Evolutionary conservation across 495 filamentous ascomycete species (phyloP), one percentile per base, ranked within the genome.

Genomic region (Chlorociboria aeruginascens): DNA sequence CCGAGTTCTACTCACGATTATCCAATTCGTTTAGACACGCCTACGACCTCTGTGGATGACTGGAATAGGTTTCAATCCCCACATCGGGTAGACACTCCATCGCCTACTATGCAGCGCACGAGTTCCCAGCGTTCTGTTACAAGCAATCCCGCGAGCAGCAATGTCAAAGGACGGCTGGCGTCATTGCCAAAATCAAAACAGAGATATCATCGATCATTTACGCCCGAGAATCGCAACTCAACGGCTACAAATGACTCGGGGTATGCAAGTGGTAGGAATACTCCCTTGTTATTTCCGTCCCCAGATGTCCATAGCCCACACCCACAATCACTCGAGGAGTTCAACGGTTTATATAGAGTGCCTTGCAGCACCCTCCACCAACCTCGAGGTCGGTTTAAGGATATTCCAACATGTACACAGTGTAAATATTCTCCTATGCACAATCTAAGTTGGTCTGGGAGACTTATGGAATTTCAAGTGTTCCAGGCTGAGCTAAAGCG

Each of bases 351-450:
- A 6, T 49, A 56, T 50, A 40, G 54, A 32, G 49, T 52, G 12
- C 40, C 54, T 11, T 56, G 54, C 44, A 17, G 17, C 16, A 35
- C 11, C 2, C 46, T 56, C 1, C 54, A 56, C 4, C 43, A 32
- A 35, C 14, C 32, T 20, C 44, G 40, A n/a, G 11, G 9, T 6
- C 31, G 46, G 10, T 46, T 31, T 20, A 47, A 43, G 13, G 43
- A 57, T 13, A 40, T 47, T 9, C 14, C 30, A 17, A 50, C 42
- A 32, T 57, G 54, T 42, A 17, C n/a, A 8, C 29, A 50, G 14
- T 57, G 54, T 30, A 38, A 29, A 7, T 57, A 50, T 37, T 57
- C 54, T 17, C 29, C 33, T 2, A 50, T 57, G 20, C 54, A 57
- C 29, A 57, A 53, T 32, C 37, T 57, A 6, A 36, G 29, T 1